Base-by-base conservation (phyloP, 306 rosid species). In the Prunus mongolica region DNA sequence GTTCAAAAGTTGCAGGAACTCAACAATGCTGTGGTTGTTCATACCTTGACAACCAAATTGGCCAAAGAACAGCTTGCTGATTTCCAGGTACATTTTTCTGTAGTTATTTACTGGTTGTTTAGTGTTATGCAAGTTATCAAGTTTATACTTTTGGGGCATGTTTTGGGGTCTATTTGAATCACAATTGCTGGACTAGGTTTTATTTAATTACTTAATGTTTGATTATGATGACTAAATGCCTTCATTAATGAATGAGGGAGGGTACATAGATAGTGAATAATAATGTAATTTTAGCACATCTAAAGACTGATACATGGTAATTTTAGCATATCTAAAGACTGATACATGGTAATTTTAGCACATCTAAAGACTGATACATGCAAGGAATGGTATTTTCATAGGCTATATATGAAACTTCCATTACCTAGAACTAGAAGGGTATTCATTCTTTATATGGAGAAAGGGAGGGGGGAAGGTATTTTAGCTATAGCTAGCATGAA, bases 1-100 rank as follows among this genome's bases (percentile, higher is more conserved):
- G 89, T 88, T 73, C 93, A 86, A 66, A 93, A 93, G 89, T 81
- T 93, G 90, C 97, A 93, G 85, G 97, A 93, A 77, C 96, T 93
- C 80, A 93, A 93, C 86, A 93, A 90, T 87, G 93, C 90, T 41
- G 97, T 93, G 66, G 63, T 81, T 78, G 96, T 93, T 41, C 90
- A 63, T 65, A 78, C 79, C 79, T 83, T 87, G 84, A 86, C 92
- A 49, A 76, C 84, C 34, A 65, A 76, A 49, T 82, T 93, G 85
- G 83, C 88, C 5, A 87, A 83, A 54, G 96, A 89, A 69, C 87
- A 84, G 41, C 92, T 93, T 73, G 89, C 97, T 45, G 76, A 87
- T 73, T 93, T 88, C 72, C 96, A 90, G 91, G 97, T 90, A 74
- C 47, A 3, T 32, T 20, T 41, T 68, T 41, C 34, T 19, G 5